Conservation (phyloP, 345 rosid genomes). For the sweet orange (Citrus sinensis) region DVS_A1.0 CM039168.1:29401501-29402000, state of each 20-base stretch:
- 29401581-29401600: background rate
- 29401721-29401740: background rate
- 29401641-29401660: background rate
- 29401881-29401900: background rate
- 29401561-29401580: background rate
- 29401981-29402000: constrained; percentile 97
- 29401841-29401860: constrained; percentile 5
- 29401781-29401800: constrained; percentile 70
- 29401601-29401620: background rate
- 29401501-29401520: background rate
- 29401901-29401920: background rate
- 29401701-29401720: background rate
- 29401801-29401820: constrained; percentile 89
- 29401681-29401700: background rate
- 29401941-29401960: constrained; percentile 90
- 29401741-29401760: background rate
- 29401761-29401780: constrained; percentile 17
- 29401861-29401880: constrained; percentile 5
- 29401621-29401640: background rate
- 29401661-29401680: background rate
- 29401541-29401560: background rate
- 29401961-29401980: constrained; percentile 91
- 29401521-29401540: background rate
- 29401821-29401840: constrained; percentile 94
- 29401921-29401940: constrained; percentile 65